Evolutionary conservation across 2,329 filamentous ascomycete genomes (phyloP).

Genomic region (Xylaria hypoxylon): DNA sequence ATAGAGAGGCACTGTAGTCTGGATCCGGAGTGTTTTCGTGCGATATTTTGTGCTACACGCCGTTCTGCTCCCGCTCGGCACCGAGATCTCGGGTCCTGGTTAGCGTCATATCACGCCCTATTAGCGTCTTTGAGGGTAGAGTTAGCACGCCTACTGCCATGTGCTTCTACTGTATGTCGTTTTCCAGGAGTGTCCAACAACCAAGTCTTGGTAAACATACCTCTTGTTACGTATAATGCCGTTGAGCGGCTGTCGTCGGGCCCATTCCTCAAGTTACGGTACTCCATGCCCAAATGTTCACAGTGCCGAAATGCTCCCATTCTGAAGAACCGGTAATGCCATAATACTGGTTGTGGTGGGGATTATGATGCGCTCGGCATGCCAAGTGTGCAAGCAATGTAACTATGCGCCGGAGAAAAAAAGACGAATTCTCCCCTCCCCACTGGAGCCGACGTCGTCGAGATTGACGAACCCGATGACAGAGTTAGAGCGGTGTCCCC

Average conservation of each 20-base stretch:
- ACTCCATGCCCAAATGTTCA: slow-evolving; percentile 26
- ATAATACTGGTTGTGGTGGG: slow-evolving; percentile 34
- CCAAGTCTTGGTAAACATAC: not conserved
- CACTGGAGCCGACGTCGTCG: slow-evolving; percentile 30
- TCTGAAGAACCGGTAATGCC: slow-evolving; percentile 15
- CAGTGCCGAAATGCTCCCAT: slow-evolving; percentile 31
- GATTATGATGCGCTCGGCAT: slow-evolving; percentile 32
- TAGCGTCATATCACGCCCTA: slow-evolving; percentile 26
- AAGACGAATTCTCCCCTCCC: slow-evolving; percentile 19
- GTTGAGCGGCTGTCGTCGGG: slow-evolving; percentile 31
- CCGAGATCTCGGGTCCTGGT: slow-evolving; percentile 37
- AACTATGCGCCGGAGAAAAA: slow-evolving; percentile 39
- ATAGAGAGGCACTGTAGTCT: not conserved
- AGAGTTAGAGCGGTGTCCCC: slow-evolving; percentile 30
- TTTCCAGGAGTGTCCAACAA: slow-evolving; percentile 1
- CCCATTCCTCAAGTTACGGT: slow-evolving; percentile 8
- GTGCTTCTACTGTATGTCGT: slow-evolving; percentile 15
- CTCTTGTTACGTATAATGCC: slow-evolving; percentile 11
- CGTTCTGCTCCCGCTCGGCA: slow-evolving; percentile 35
- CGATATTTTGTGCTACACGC: slow-evolving; percentile 17
- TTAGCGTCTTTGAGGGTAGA: slow-evolving; percentile 24
- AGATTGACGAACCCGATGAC: slow-evolving; percentile 28
- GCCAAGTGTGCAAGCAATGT: slow-evolving; percentile 38
- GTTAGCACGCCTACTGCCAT: slow-evolving; percentile 6
- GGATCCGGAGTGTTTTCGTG: slow-evolving; percentile 17